These are phyloP conservation scores for Ceratocystis cubensis DNA, from an alignment of 2,329 filamentous ascomycete species.

Conservation along the genomic window DNA sequence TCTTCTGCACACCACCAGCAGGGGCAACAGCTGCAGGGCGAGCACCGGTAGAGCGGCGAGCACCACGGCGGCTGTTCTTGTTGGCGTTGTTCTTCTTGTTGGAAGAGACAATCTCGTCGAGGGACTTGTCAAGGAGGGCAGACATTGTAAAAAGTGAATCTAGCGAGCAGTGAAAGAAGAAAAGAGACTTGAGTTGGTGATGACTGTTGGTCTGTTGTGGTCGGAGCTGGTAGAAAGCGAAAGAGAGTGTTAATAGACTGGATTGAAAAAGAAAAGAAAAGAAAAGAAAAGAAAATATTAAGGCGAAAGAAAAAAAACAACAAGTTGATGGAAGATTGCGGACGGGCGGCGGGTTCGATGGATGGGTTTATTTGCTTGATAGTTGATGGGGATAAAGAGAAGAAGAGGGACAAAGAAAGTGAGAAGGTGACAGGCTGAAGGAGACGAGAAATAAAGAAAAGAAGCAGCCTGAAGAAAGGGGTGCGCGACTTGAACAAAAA, in stretches of 20 bases:
- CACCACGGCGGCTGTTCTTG: conserved; percentile 41
- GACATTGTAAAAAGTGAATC: conserved; percentile 51
- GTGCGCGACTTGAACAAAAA: conserved; percentile 11
- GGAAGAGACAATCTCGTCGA: conserved; percentile 90
- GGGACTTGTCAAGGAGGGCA: conserved; percentile 90
- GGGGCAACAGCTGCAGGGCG: conserved; percentile 52
- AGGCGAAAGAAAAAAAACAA: background rate
- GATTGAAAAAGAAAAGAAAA: conserved; percentile 14
- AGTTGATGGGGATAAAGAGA: conserved; percentile 17
- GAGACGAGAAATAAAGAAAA: conserved; percentile 6
- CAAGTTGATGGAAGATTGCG: conserved; percentile 12
- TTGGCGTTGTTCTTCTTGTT: conserved; percentile 47
- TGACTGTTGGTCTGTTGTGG: background rate
- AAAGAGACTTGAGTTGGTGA: conserved; percentile 9
- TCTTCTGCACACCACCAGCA: conserved; percentile 78
- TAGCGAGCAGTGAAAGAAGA: conserved; percentile 19
- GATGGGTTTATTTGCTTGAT: conserved; percentile 10
- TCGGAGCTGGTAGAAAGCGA: background rate
- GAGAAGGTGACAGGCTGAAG: conserved; percentile 2
- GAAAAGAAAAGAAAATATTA: conserved; percentile 12
- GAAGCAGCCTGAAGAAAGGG: background rate
- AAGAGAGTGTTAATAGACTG: conserved; percentile 8
- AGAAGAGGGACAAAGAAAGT: conserved; percentile 13
- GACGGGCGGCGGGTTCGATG: conserved; percentile 14
- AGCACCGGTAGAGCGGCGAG: conserved; percentile 38